Conservation (phyloP, 352 stramenopile genomes). For the Phytophthora nicotianae region DNA sequence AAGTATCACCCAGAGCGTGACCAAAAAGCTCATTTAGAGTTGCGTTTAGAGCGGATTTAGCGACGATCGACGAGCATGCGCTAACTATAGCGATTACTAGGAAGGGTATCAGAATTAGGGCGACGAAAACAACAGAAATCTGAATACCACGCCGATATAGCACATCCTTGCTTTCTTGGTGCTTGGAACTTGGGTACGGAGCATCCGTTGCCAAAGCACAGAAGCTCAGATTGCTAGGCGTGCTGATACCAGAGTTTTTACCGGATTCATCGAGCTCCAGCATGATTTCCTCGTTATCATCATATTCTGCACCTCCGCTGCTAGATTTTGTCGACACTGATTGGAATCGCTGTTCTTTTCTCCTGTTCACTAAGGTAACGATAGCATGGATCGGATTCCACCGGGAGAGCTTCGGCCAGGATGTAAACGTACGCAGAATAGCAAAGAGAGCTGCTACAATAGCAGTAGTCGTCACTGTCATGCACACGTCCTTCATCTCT, state of each 20-base stretch:
- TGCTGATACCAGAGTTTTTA: conserved; percentile 2
- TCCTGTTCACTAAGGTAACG: background rate
- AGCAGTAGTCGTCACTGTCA: background rate
- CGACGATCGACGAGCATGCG: conserved; percentile 22
- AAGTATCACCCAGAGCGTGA: conserved; percentile 6
- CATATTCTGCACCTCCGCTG: background rate
- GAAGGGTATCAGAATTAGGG: conserved; percentile 7
- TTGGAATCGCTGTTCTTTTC: conserved; percentile 6
- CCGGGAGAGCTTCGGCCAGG: conserved; percentile 9
- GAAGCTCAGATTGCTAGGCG: conserved; percentile 9
- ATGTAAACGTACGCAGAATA: conserved; percentile 7
- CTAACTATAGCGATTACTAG: conserved; percentile 17
- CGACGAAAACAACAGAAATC: background rate
- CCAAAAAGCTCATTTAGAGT: conserved; percentile 35
- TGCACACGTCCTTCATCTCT: conserved; percentile 18
- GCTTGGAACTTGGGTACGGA: background rate
- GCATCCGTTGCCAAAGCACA: conserved; percentile 3
- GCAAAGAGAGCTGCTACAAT: conserved; percentile 13
- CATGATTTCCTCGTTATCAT: conserved; percentile 10
- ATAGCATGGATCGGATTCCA: conserved; percentile 14
- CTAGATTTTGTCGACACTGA: conserved; percentile 17
- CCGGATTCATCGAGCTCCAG: conserved; percentile 7
- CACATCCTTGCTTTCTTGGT: background rate
- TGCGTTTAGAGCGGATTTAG: conserved; percentile 34
- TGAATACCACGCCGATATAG: conserved; percentile 8